Base-by-base conservation (phyloP, 306 rosid species). In the Ochetophila trinervis region DNA sequence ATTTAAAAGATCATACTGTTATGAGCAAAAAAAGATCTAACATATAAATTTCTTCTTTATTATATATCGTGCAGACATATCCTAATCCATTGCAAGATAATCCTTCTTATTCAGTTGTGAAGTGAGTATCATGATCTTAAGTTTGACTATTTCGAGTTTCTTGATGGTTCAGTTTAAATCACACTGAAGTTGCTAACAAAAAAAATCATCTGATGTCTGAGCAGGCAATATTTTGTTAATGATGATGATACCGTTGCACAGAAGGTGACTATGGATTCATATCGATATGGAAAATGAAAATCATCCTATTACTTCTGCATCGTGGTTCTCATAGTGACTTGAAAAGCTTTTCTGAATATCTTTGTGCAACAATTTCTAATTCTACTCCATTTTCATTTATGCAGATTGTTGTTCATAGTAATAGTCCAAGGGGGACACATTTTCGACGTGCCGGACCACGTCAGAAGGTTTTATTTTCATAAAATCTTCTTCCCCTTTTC, bases 61-160 rank as follows among this genome's bases (percentile, higher is more conserved):
- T 5, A 50, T 24, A 27, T 20, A 53, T 34, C 18, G 13, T 77
- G 70, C 81, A 78, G 86, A 78, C 79, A 18, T 73, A 70, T 73
- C 73, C 66, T 6, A 80, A 83, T 53, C 87, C 84, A 9, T 66
- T 83, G 48, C 80, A 79, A 67, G 82, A 73, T 65, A 79, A 73
- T 70, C 84, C 87, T 57, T 74, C 87, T 15, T 83, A 83, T 68
- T 79, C 84, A 24, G 82, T 57, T 15, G 84, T 73, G 3, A 79
- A 76, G 86, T 82, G 69, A 71, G 86, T 72, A n/a, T 15, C 3
- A 6, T 21, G 37, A n/a, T n/a, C 49, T 0, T n/a, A 58, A 68
- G 16, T 55, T 61, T 58, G 34, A 30, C 22, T 13, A 32, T 37
- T 57, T 68, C 21, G 14, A n/a, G 19, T 34, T 4, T 0, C 16